These are phyloP conservation scores for Toxoplasma gondii DNA, from an alignment of 169 alveolate species.

Conservation along the genomic window DNA sequence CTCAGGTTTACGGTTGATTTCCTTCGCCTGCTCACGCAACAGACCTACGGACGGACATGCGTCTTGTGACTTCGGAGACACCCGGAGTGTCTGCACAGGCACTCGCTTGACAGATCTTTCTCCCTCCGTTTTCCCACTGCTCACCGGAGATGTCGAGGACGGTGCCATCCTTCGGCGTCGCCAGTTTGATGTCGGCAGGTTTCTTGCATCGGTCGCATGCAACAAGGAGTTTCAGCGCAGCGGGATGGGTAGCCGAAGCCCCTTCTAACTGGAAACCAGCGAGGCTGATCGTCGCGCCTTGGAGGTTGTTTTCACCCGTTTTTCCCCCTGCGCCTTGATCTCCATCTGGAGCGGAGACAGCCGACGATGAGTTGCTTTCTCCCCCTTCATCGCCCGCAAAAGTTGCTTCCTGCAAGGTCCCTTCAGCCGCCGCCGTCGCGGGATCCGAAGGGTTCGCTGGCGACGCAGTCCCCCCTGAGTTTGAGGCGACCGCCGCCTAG, in stretches of 20 bases:
- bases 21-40: too few species aligned
- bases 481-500: too few species aligned
- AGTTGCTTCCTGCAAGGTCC: too few species aligned
- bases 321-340: not conserved
- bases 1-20: too few species aligned
- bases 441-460: too few species aligned
- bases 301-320: not conserved
- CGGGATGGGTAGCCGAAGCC: slow-evolving; percentile 41
- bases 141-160: slow-evolving; percentile 57
- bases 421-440: too few species aligned
- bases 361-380: not conserved
- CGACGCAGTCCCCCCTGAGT: too few species aligned
- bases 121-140: too few species aligned
- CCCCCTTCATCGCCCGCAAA: not conserved
- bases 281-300: not conserved
- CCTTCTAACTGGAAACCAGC: slow-evolving; percentile 24
- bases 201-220: slow-evolving; percentile 57
- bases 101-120: too few species aligned
- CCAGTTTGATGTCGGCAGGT: slow-evolving; percentile 44
- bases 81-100: too few species aligned
- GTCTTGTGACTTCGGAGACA: too few species aligned
- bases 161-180: slow-evolving; percentile 58
- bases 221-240: slow-evolving; percentile 52
- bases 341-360: not conserved
- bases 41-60: too few species aligned